phyloP scores from a whole-genome alignment of 2,329 filamentous ascomycete species.

The Emmonsiellopsis sp. region DNA sequence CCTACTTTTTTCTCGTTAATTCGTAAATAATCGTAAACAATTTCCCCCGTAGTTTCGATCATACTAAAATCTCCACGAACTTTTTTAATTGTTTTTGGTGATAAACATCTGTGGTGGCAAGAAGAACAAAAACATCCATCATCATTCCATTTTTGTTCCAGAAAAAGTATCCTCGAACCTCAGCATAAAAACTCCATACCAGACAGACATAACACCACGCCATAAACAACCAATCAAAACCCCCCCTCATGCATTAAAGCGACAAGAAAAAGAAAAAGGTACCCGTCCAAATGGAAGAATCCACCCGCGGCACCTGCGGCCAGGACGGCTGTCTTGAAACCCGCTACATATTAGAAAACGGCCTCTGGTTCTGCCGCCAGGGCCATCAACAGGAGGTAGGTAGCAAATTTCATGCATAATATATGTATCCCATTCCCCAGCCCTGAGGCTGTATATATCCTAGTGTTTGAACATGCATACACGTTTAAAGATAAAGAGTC shows the following conservation, averaged over 20 bases:
- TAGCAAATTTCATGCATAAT: background rate
- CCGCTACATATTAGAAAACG: slow-evolving; percentile 64
- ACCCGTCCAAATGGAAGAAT: slow-evolving; percentile 28
- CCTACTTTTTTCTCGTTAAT: no score
- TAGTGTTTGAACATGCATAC: background rate
- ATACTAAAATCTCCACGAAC: no score
- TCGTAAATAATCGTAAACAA: no score
- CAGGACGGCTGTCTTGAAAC: slow-evolving; percentile 60
- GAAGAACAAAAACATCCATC: no score
- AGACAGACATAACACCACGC: background rate
- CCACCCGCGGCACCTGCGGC: slow-evolving; percentile 41
- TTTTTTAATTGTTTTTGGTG: no score
- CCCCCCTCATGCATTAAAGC: background rate
- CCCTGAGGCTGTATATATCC: background rate
- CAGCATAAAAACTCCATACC: background rate
- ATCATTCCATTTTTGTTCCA: no score
- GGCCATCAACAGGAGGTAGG: slow-evolving; percentile 69
- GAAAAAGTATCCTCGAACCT: no score
- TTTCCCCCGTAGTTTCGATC: no score
- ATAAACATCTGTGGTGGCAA: no score
- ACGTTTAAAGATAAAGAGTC: background rate
- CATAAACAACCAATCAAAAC: background rate
- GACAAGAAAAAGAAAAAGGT: background rate
- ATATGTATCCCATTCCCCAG: background rate
- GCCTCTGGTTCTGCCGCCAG: slow-evolving; percentile 67